Evolutionary conservation across 495 filamentous ascomycete genomes (phyloP).

Genomic region (Daldinia grandis): DNA sequence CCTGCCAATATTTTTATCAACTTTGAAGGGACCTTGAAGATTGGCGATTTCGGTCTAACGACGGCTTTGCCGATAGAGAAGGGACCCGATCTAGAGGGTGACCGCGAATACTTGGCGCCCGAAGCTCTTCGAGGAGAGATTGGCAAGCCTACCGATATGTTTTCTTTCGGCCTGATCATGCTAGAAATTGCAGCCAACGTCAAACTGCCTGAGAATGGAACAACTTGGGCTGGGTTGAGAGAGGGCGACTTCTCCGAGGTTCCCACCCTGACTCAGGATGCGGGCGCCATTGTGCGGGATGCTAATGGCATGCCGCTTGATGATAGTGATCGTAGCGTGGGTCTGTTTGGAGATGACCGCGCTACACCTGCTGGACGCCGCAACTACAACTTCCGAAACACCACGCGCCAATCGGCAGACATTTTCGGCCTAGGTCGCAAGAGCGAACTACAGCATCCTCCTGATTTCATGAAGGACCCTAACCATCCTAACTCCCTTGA

Average conservation of each 20-base stretch:
- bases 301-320: constrained; percentile 70
- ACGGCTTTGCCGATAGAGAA: constrained; percentile 76
- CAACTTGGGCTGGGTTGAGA: constrained; percentile 85
- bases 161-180: constrained; percentile 91
- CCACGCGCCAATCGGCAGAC: constrained; percentile 45
- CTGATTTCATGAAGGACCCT: constrained; percentile 83
- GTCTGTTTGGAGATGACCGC: constrained; percentile 46
- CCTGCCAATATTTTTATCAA: constrained; percentile 93
- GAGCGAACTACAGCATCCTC: constrained; percentile 78
- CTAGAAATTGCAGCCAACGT: constrained; percentile 93
- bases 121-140: constrained; percentile 85
- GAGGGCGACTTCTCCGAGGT: constrained; percentile 87
- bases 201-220: constrained; percentile 88
- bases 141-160: constrained; percentile 92
- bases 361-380: constrained; percentile 25
- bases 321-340: constrained; percentile 49
- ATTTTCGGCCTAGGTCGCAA: constrained; percentile 60
- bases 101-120: constrained; percentile 93
- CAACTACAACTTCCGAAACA: constrained; percentile 34
- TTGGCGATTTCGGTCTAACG: constrained; percentile 95
- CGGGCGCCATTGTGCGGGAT: constrained; percentile 74
- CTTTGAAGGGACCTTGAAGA: constrained; percentile 90
- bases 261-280: constrained; percentile 81
- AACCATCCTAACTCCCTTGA: constrained; percentile 77
- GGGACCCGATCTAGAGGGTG: constrained; percentile 88